Evolutionary conservation across 148 eudicot species (phyloP).

Genomic region (Linanthus parryae): DNA sequence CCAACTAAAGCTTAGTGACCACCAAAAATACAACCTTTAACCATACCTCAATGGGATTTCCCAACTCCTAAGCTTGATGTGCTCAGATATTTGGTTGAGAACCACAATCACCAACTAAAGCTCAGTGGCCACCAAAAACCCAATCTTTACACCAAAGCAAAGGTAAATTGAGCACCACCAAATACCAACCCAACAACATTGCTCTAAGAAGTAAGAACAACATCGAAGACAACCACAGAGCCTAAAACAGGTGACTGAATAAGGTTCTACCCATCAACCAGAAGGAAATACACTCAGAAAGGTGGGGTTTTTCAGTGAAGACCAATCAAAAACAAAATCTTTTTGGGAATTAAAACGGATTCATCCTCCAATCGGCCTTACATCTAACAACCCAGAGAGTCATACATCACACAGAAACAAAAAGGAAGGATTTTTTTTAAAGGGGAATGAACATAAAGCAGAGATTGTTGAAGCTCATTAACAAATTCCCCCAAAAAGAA

Average conservation of each 20-base stretch:
- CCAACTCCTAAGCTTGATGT: no score
- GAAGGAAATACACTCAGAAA: background rate
- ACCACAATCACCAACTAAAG: constrained; percentile 5
- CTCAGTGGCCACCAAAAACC: background rate
- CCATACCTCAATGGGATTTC: no score
- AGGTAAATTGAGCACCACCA: background rate
- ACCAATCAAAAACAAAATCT: background rate
- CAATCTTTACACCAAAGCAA: constrained; percentile 11
- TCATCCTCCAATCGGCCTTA: background rate
- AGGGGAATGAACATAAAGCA: background rate
- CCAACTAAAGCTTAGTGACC: no score
- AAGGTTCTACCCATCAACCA: background rate
- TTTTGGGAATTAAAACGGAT: background rate
- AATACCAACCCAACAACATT: constrained; percentile 8
- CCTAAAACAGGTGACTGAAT: background rate
- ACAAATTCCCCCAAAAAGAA: no score
- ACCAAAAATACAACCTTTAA: no score
- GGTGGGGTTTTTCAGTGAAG: background rate
- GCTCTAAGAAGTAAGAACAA: background rate
- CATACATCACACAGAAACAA: constrained; percentile 1
- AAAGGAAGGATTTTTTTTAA: background rate
- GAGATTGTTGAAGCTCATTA: no score
- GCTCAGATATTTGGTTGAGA: no score
- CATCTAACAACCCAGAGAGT: background rate
- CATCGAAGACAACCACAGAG: background rate